Evolutionary conservation across 129 eudicot genomes (phyloP), one percentile per base, ranked within the genome.

Genomic region (Artemisia annua): DNA sequence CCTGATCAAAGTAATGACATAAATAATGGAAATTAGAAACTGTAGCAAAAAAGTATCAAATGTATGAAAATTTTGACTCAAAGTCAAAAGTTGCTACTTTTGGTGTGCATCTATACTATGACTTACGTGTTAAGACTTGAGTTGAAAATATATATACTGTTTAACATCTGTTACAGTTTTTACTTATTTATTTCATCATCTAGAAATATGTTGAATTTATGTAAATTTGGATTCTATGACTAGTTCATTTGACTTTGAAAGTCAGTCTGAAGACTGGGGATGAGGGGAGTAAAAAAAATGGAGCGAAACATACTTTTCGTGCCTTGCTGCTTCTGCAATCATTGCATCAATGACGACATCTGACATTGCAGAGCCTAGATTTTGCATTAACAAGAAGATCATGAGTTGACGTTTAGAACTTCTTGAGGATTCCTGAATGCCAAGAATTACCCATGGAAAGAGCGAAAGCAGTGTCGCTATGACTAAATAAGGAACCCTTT

Each of bases 331-430:
- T 83, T 93, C 98, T 57, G 98, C 98, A 67, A 90, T 90, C 98
- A 93, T 93, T 11, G 98, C 98, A 83, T 93, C 97, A 75, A 88
- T 91, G 39, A 93, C 98, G 70, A 93, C 98, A 84, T 93, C 98
- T 70, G 98, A 95, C 96, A 93, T 93, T 66, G 98, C 97, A 74
- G 97, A 89, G 44, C 98, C 98, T 66, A 87, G 65, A 74, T 93
- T 93, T 83, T 93, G 98, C 73, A 93, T 68, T 2, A 89, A 82
- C 63, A 93, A 79, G 11, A 93, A 83, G 71, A 87, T 75, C 92
- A 84, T 84, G 77, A 93, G 84, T 30, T 82, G 86, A 71, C 78
- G 28, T 78, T 54, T 75, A 17, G 92, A 87, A 72, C 78, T 85
- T 78, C 97, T 89, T 50, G 84, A 39, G 77, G 84, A 83, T 70